Conservation (phyloP, 2,329 filamentous ascomycete genomes). For the Aspergillus intermedius region DNA sequence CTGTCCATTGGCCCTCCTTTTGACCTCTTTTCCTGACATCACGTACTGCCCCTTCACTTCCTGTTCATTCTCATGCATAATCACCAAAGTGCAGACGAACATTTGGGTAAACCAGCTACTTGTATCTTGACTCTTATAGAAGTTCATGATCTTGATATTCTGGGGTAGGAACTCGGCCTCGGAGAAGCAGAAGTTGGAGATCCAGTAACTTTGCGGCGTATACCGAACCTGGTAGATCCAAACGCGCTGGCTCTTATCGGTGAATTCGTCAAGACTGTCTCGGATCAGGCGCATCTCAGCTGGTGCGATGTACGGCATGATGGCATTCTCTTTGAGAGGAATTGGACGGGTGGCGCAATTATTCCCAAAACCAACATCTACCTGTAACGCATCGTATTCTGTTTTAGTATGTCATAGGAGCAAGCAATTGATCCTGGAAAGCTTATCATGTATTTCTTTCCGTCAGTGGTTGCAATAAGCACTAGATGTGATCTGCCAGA, state of each 20-base stretch:
- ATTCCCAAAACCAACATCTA: constrained; percentile 61
- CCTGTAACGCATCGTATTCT: constrained; percentile 32
- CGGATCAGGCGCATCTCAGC: constrained; percentile 52
- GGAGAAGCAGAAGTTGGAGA: constrained; percentile 58
- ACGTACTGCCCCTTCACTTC: constrained; percentile 49
- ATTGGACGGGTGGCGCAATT: constrained; percentile 55
- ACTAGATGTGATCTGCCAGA: constrained; percentile 49
- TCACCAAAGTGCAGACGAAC: constrained; percentile 50
- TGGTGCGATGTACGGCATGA: constrained; percentile 43
- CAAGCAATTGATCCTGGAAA: neutral
- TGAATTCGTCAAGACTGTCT: constrained; percentile 42
- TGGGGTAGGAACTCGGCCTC: constrained; percentile 56
- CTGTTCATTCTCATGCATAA: constrained; percentile 43
- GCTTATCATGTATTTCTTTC: constrained; percentile 37
- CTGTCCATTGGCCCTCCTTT: constrained; percentile 48
- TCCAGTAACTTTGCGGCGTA: constrained; percentile 46
- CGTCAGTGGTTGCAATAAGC: constrained; percentile 52
- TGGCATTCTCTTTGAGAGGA: constrained; percentile 40
- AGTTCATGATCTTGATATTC: constrained; percentile 59
- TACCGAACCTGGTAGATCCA: constrained; percentile 61
- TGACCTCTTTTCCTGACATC: constrained; percentile 47
- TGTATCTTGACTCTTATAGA: constrained; percentile 45
- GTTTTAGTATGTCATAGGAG: neutral
- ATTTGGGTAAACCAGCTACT: constrained; percentile 50
- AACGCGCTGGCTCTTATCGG: constrained; percentile 40